These are phyloP conservation scores for Trichomonascus vanleenenianus DNA, from an alignment of 805 yeast genomes.

Conservation along the genomic window DNA sequence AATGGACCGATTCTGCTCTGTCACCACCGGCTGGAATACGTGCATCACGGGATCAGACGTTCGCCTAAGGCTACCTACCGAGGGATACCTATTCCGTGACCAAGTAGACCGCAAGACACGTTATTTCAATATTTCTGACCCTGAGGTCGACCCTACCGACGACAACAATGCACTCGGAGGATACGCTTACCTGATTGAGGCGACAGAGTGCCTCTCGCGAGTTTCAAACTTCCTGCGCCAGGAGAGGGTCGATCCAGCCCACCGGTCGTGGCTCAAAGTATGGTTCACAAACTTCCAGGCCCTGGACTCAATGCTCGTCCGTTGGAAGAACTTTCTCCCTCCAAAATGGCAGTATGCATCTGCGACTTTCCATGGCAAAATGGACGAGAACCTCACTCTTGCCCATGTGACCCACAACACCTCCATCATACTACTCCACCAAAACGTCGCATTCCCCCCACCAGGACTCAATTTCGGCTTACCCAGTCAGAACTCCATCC, in stretches of 20 bases:
- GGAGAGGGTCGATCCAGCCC: not conserved
- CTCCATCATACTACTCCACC: slow-evolving; percentile 4
- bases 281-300: slow-evolving; percentile 8
- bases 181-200: slow-evolving; percentile 8
- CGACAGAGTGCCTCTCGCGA: slow-evolving; percentile 5
- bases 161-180: slow-evolving; percentile 7
- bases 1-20: slow-evolving; percentile 6
- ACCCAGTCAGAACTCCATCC: not conserved
- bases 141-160: not conserved
- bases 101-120: not conserved
- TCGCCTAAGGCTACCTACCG: slow-evolving; percentile 1
- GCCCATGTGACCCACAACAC: slow-evolving; percentile 7
- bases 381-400: slow-evolving; percentile 3
- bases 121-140: slow-evolving; percentile 1
- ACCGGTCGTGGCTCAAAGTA: not conserved
- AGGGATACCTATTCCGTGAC: not conserved
- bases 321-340: slow-evolving; percentile 8
- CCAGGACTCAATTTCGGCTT: slow-evolving; percentile 1
- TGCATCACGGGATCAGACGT: slow-evolving; percentile 1
- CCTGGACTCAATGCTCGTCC: slow-evolving; percentile 5
- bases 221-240: slow-evolving; percentile 7
- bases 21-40: slow-evolving; percentile 4
- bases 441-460: slow-evolving; percentile 2
- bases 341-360: slow-evolving; percentile 4
- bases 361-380: not conserved